Conservation (phyloP, 2,329 filamentous ascomycete genomes). For the Fusarium haematococcum region DNA sequence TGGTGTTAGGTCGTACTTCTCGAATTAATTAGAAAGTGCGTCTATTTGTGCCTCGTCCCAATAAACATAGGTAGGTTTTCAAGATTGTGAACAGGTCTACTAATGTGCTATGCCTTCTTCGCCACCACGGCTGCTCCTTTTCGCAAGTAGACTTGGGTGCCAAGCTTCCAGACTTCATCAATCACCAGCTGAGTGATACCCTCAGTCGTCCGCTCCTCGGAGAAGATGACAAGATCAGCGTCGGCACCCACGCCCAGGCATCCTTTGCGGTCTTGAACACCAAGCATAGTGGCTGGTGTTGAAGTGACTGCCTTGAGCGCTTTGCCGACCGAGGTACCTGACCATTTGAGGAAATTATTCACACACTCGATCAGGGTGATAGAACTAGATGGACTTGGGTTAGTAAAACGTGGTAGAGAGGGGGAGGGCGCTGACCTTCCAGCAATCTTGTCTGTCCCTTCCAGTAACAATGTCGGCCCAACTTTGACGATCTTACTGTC, state of each 20-base stretch:
- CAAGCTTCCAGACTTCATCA: conserved; percentile 87
- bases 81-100: background rate
- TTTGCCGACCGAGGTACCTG: conserved; percentile 73
- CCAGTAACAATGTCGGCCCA: conserved; percentile 78
- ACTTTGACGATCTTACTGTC: conserved; percentile 74
- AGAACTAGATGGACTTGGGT: conserved; percentile 57
- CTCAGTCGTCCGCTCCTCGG: conserved; percentile 60
- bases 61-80: background rate
- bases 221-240: conserved; percentile 77
- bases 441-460: conserved; percentile 83
- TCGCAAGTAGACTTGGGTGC: conserved; percentile 44
- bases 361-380: conserved; percentile 84
- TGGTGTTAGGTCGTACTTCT: conserved; percentile 34
- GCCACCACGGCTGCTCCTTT: background rate
- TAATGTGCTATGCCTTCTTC: background rate
- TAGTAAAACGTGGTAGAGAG: background rate
- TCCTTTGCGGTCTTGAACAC: conserved; percentile 75
- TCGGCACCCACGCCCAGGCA: conserved; percentile 70
- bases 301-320: conserved; percentile 79
- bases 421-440: conserved; percentile 67
- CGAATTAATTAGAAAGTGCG: background rate
- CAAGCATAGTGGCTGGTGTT: conserved; percentile 83
- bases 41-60: background rate
- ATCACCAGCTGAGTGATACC: conserved; percentile 63
- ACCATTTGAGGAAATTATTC: conserved; percentile 83